Evolutionary conservation across 352 stramenopile species (phyloP).

Genomic region (Phytopythium montanum): DNA sequence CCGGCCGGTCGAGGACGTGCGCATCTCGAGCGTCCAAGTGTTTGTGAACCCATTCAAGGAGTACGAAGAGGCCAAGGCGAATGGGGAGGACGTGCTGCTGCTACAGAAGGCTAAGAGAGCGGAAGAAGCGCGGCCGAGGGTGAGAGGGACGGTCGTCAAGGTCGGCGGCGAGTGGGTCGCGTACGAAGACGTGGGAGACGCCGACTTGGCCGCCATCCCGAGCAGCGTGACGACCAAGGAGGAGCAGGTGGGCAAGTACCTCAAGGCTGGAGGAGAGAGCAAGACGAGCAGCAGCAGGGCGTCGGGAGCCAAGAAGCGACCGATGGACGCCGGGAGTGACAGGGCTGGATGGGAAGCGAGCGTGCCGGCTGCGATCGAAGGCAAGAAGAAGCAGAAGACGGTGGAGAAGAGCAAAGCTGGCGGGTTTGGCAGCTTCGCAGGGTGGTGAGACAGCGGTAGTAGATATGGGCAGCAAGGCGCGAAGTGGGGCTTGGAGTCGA

Average conservation of each 20-base stretch:
- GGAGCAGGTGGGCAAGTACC: slow-evolving; percentile 68
- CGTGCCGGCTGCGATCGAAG: slow-evolving; percentile 53
- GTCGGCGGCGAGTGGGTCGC: slow-evolving; percentile 75
- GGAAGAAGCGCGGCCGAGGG: slow-evolving; percentile 37
- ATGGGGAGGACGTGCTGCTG: slow-evolving; percentile 56
- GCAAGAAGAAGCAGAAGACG: slow-evolving; percentile 77
- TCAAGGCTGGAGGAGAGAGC: slow-evolving; percentile 21
- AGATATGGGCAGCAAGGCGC: neutral
- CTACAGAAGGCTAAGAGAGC: slow-evolving; percentile 46
- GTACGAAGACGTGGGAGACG: slow-evolving; percentile 64
- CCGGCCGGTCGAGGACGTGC: slow-evolving; percentile 78
- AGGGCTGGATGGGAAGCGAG: neutral
- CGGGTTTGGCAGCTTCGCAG: slow-evolving; percentile 78
- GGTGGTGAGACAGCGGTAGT: slow-evolving; percentile 47
- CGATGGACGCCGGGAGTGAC: slow-evolving; percentile 12
- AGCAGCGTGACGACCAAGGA: slow-evolving; percentile 36
- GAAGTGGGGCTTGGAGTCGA: neutral
- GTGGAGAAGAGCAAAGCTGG: slow-evolving; percentile 20
- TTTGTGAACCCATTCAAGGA: slow-evolving; percentile 90
- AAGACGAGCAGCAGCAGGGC: slow-evolving; percentile 11
- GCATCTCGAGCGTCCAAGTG: slow-evolving; percentile 75
- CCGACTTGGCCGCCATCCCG: slow-evolving; percentile 45
- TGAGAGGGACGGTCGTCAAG: slow-evolving; percentile 78
- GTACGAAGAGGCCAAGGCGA: slow-evolving; percentile 56
- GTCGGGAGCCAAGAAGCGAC: slow-evolving; percentile 19